Evolutionary conservation across 257 asterid species (phyloP).

Genomic region (Solanum piurae): DNA sequence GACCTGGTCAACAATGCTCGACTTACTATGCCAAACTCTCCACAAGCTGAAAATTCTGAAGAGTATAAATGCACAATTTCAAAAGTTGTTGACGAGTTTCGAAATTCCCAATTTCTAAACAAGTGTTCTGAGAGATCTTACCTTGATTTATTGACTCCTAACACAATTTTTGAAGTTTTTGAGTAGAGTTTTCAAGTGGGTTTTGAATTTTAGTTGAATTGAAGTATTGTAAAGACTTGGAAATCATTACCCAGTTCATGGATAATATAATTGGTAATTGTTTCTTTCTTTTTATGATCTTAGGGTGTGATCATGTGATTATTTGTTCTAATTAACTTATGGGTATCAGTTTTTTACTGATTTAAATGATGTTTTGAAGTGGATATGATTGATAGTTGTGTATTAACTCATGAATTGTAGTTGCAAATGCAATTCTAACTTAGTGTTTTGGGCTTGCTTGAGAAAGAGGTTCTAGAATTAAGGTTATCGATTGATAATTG

Average conservation of each 20-base stretch:
- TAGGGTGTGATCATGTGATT: background rate
- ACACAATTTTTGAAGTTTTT: background rate
- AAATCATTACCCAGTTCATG: background rate
- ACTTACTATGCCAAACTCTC: background rate
- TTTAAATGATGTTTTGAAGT: background rate
- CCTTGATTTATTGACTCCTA: background rate
- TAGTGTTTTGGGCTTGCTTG: background rate
- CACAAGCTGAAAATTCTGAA: background rate
- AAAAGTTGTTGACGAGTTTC: background rate
- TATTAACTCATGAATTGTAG: background rate
- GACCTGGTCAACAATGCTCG: background rate
- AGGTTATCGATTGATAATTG: too few relatives aligned
- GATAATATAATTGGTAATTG: background rate
- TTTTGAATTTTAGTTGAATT: too few relatives aligned
- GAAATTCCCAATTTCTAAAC: background rate
- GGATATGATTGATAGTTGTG: background rate
- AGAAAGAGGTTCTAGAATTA: background rate
- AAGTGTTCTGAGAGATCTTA: background rate
- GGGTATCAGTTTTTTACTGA: background rate
- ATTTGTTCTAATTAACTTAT: background rate
- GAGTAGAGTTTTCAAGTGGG: too few relatives aligned
- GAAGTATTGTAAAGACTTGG: background rate
- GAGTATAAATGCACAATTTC: background rate
- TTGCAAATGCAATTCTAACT: background rate
- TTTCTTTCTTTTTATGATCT: background rate